Conservation (phyloP, 768 basidiomycete genomes). For the Macrolepiota dolichaula region DNA sequence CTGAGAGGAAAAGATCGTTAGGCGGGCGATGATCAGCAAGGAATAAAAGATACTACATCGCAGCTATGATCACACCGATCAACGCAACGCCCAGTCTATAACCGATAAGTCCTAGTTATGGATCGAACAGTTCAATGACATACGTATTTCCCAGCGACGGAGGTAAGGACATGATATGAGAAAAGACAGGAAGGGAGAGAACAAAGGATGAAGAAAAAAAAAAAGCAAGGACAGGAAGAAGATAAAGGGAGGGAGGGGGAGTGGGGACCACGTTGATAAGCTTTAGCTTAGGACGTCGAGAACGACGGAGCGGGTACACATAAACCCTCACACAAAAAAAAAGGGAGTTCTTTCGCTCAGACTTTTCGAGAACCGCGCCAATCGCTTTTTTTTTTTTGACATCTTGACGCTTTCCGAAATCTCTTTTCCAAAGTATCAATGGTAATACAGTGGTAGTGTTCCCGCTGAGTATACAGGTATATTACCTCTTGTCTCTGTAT, state of each 20-base stretch:
- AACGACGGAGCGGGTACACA: neutral
- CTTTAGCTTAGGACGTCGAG: constrained; percentile 1
- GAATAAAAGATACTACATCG: constrained; percentile 32
- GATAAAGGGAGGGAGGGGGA: neutral
- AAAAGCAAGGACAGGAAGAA: neutral
- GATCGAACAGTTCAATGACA: constrained; percentile 11
- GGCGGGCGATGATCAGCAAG: neutral
- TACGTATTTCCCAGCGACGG: constrained; percentile 31
- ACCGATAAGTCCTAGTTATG: neutral
- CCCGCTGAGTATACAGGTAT: neutral
- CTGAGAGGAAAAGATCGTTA: constrained; percentile 22
- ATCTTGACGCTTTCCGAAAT: neutral
- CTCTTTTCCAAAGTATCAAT: neutral
- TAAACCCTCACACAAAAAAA: neutral
- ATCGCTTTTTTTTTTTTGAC: neutral
- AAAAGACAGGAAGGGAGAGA: neutral
- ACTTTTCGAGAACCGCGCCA: neutral
- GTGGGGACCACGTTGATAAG: constrained; percentile 6
- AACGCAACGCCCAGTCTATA: constrained; percentile 47
- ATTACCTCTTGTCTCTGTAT: too few relatives aligned
- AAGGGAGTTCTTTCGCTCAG: neutral
- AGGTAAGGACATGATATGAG: neutral
- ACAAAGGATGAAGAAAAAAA: neutral
- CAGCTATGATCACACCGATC: constrained; percentile 46
- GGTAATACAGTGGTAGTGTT: neutral